These are phyloP conservation scores for Coemansia sp. DNA, from an alignment of 192 early-diverging fungal genomes.

Conservation along the genomic window DNA sequence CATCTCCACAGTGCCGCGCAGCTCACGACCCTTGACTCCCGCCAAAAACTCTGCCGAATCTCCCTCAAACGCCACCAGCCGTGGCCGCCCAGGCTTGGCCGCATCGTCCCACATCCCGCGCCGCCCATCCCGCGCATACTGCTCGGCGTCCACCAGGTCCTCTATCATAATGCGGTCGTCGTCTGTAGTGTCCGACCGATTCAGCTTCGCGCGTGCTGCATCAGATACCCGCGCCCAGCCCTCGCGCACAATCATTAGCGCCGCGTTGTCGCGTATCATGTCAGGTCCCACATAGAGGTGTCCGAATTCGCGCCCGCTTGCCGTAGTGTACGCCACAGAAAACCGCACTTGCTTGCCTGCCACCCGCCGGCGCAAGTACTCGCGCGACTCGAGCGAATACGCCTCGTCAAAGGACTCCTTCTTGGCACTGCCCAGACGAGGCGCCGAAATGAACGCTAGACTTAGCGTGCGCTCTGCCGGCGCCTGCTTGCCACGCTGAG, in stretches of 20 bases:
- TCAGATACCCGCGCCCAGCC: constrained; percentile 85
- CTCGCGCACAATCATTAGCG: constrained; percentile 69
- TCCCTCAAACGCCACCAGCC: constrained; percentile 55
- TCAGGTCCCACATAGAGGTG: constrained; percentile 51
- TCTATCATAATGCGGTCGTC: constrained; percentile 40
- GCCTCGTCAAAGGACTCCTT: constrained; percentile 83
- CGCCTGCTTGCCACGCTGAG: constrained; percentile 71
- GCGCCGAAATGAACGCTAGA: constrained; percentile 78
- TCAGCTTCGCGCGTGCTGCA: constrained; percentile 47
- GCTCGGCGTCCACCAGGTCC: constrained; percentile 64
- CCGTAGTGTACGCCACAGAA: constrained; percentile 57
- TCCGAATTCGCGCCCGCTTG: constrained; percentile 64
- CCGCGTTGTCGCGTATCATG: constrained; percentile 64
- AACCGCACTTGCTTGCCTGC: constrained; percentile 90
- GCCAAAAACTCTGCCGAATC: constrained; percentile 75
- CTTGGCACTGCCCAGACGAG: constrained; percentile 72
- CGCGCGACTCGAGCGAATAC: constrained; percentile 83
- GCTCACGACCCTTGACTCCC: constrained; percentile 72
- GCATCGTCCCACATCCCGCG: constrained; percentile 77
- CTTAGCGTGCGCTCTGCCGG: constrained; percentile 84
- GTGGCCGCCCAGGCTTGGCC: constrained; percentile 42
- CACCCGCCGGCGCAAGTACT: constrained; percentile 80
- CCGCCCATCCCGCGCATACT: constrained; percentile 63
- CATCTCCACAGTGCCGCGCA: constrained; percentile 89
- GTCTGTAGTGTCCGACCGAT: constrained; percentile 36